Evolutionary conservation across 1,284 basidiomycete genomes (phyloP).

Genomic region (Tetrapyrgos nigripes): DNA sequence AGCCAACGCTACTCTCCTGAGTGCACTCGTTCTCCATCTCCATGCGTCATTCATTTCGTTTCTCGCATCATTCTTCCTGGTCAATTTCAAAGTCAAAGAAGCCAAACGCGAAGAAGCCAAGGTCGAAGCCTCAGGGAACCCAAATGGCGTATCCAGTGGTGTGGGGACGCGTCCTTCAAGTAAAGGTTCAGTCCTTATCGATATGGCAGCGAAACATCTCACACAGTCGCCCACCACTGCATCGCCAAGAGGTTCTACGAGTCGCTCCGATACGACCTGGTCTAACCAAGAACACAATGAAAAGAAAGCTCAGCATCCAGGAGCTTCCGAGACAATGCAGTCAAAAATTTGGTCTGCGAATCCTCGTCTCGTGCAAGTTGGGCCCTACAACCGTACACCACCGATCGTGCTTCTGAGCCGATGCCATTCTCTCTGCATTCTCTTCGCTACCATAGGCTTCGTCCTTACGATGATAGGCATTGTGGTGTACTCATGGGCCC

Average conservation of each 20-base stretch:
- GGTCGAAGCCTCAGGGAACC: constrained; percentile 16
- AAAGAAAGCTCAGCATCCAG: constrained; percentile 6
- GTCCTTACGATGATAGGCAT: constrained; percentile 55
- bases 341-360: constrained; percentile 43
- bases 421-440: constrained; percentile 55
- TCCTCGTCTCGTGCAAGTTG: constrained; percentile 53
- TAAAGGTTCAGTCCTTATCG: constrained; percentile 12
- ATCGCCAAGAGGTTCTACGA: background rate
- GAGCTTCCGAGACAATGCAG: constrained; percentile 15
- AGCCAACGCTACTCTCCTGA: constrained; percentile 54
- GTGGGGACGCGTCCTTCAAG: background rate
- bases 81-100: constrained; percentile 59
- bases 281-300: background rate
- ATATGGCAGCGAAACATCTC: constrained; percentile 31
- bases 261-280: background rate
- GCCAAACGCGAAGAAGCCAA: constrained; percentile 50
- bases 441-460: constrained; percentile 57
- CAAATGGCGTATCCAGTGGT: background rate
- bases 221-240: constrained; percentile 15
- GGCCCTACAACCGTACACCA: constrained; percentile 42
- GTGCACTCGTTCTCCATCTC: constrained; percentile 58
- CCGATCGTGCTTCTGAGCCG: constrained; percentile 55
- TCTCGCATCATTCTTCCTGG: constrained; percentile 60
- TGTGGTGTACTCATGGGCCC: constrained; percentile 56
- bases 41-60: constrained; percentile 66